A percentile compares a stretch with the other conserved stretches of the same genome.
These are phyloP conservation scores for Hypoxylon sp. DNA, from an alignment of 2,329 filamentous ascomycete species.

Conservation along the genomic window DNA sequence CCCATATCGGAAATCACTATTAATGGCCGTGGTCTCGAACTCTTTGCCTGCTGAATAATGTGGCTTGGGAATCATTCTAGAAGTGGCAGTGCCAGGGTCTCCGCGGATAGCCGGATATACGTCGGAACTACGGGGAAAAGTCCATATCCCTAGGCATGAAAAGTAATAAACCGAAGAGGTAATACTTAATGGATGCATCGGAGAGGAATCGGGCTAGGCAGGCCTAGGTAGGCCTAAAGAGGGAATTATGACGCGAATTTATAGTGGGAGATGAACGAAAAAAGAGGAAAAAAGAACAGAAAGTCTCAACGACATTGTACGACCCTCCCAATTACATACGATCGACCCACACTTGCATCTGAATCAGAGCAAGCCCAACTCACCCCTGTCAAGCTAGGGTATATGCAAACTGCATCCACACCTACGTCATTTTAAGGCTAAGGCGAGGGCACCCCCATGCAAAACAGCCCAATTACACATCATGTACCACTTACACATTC, in stretches of 20 bases:
- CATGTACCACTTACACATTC: slow-evolving; percentile 23
- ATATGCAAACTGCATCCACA: slow-evolving; percentile 22
- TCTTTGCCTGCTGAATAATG: slow-evolving; percentile 26
- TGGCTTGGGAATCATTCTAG: slow-evolving; percentile 36
- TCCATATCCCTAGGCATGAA: neutral
- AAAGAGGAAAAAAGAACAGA: slow-evolving; percentile 6
- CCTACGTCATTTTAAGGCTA: slow-evolving; percentile 36
- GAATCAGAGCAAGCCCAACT: slow-evolving; percentile 6
- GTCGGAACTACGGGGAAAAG: slow-evolving; percentile 24
- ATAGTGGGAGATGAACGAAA: slow-evolving; percentile 19
- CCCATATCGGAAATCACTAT: slow-evolving; percentile 22
- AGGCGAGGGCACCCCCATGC: slow-evolving; percentile 16
- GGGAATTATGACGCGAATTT: slow-evolving; percentile 34
- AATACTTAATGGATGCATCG: slow-evolving; percentile 24
- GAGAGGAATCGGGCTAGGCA: slow-evolving; percentile 29
- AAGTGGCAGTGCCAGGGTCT: slow-evolving; percentile 38
- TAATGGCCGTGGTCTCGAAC: slow-evolving; percentile 29
- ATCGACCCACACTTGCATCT: slow-evolving; percentile 38
- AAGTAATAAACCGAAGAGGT: slow-evolving; percentile 11
- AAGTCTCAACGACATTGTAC: slow-evolving; percentile 28
- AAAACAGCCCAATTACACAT: slow-evolving; percentile 20
- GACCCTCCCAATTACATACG: slow-evolving; percentile 20
- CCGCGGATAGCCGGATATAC: slow-evolving; percentile 35
- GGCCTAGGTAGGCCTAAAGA: slow-evolving; percentile 30
- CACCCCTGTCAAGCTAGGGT: slow-evolving; percentile 25